These are phyloP conservation scores for Lenzites betulinus DNA, from an alignment of 768 basidiomycete species.

Conservation along the genomic window DNA sequence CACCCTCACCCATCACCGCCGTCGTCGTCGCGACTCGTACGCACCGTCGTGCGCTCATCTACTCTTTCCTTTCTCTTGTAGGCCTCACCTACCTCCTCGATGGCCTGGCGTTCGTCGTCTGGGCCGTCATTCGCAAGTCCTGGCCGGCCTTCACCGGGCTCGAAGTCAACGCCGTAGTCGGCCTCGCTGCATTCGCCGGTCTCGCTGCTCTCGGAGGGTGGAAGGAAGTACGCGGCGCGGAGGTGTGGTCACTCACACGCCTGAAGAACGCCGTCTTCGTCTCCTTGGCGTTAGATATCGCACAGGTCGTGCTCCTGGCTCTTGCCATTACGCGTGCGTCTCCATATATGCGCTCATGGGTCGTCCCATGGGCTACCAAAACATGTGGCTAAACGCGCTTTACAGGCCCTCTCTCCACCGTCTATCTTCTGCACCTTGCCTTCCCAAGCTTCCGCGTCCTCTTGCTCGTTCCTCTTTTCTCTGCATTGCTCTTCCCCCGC, in stretches of 20 bases:
- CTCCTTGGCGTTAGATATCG: slow-evolving; percentile 61
- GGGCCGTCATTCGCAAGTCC: slow-evolving; percentile 60
- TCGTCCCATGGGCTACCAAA: not conserved
- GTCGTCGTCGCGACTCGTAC: slow-evolving; percentile 73
- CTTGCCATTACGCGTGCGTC: slow-evolving; percentile 19
- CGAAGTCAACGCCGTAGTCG: slow-evolving; percentile 66
- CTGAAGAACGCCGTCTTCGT: slow-evolving; percentile 55
- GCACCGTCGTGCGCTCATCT: slow-evolving; percentile 77
- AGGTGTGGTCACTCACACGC: slow-evolving; percentile 65
- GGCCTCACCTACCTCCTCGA: slow-evolving; percentile 79
- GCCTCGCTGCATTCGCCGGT: slow-evolving; percentile 69
- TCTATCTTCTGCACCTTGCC: slow-evolving; percentile 47
- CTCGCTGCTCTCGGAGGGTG: slow-evolving; percentile 76
- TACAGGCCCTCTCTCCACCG: slow-evolving; percentile 35
- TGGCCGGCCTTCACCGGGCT: slow-evolving; percentile 69
- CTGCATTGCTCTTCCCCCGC: slow-evolving; percentile 63
- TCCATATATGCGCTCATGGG: not conserved
- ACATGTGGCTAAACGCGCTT: not conserved
- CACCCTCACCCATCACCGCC: slow-evolving; percentile 67
- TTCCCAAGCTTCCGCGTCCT: slow-evolving; percentile 70
- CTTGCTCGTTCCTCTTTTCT: slow-evolving; percentile 60
- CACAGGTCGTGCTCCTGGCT: slow-evolving; percentile 51
- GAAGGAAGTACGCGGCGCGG: slow-evolving; percentile 73
- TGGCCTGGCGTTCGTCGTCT: slow-evolving; percentile 69
- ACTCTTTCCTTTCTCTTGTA: slow-evolving; percentile 65